These are phyloP conservation scores for Cyclostephanos invisitatus DNA, from an alignment of 108 stramenopile genomes.

Conservation along the genomic window DNA sequence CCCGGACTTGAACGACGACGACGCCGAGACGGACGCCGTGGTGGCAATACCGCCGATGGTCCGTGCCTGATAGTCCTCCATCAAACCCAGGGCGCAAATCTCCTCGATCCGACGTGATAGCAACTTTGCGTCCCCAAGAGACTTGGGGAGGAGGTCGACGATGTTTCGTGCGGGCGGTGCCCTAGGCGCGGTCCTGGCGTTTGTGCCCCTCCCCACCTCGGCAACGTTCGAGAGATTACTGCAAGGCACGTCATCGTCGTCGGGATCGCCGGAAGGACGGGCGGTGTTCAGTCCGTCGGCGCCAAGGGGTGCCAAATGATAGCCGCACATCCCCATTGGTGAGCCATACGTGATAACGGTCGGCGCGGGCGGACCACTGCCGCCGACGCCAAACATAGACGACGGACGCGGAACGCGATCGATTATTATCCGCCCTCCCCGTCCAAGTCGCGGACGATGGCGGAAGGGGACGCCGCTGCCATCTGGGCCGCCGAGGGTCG, in stretches of 20 bases:
- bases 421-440: slow-evolving; percentile 82
- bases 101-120: slow-evolving; percentile 69
- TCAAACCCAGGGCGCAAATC: slow-evolving; percentile 60
- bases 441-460: slow-evolving; percentile 81
- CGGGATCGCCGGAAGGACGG: background rate
- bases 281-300: slow-evolving; percentile 27
- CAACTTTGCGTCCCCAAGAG: slow-evolving; percentile 50
- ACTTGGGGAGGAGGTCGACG: slow-evolving; percentile 66
- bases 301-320: slow-evolving; percentile 34
- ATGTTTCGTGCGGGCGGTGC: slow-evolving; percentile 53
- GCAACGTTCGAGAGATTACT: background rate
- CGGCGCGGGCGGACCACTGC: slow-evolving; percentile 11
- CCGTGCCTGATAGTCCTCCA: slow-evolving; percentile 59
- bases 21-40: background rate
- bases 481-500: slow-evolving; percentile 1
- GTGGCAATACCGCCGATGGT: background rate
- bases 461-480: slow-evolving; percentile 42
- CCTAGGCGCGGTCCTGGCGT: slow-evolving; percentile 28
- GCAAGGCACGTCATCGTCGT: background rate
- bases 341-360: slow-evolving; percentile 62
- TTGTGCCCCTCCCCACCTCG: slow-evolving; percentile 8
- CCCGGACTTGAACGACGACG: background rate
- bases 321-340: slow-evolving; percentile 26
- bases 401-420: slow-evolving; percentile 72
- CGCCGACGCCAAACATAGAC: background rate